Evolutionary conservation across 2,329 filamentous ascomycete genomes (phyloP), one percentile per base, ranked within the genome.

Genomic region (Hypomyces perniciosus): DNA sequence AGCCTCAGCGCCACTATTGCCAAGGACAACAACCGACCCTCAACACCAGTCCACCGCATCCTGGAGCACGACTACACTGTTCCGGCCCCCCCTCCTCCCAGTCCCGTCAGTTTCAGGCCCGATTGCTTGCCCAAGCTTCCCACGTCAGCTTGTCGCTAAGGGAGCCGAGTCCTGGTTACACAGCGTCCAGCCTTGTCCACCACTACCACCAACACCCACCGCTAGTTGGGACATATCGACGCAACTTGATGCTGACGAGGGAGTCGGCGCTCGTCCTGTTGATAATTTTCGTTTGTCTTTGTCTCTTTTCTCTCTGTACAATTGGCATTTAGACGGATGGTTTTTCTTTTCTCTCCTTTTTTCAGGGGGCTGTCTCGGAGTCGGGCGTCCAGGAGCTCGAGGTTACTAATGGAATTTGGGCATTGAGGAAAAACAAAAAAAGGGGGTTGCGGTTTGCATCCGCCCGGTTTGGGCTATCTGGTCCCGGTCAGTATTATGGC

Each of bases 1-100:
- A 78, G 73, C 63, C 68, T 81, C 59, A 78, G 72, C 60, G 75
- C 74, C 34, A 77, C 74, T 37, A 69, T 81, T 41, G 61, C 69
- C 40, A 72, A 72, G 57, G 64, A 68, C 54, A 65, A 63, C 58
- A 62, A 68, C 48, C 66, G 68, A n/a, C 67, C 72, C 13, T 62
- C 69, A 53, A 72, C 74, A 3, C 76, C 78, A 1, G 68, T 74
- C 54, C 77, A 73, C 57, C 68, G 71, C 56, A 79, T 80, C 59
- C 72, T 72, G 56, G 77, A 81, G 59, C 70, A 78, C 52, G 81
- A 84, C 65, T 85, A 83, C 68, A 73, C 75, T 31, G 80, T 84
- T 20, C 82, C 82, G n/a, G 80, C 81, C 10, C 79, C 82, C 38
- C 82, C 82, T 9, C 82, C 82, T 20, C 80, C 82, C 9, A 83